Base-by-base conservation (phyloP, 768 basidiomycete genomes). In the Trametes meyenii region DNA sequence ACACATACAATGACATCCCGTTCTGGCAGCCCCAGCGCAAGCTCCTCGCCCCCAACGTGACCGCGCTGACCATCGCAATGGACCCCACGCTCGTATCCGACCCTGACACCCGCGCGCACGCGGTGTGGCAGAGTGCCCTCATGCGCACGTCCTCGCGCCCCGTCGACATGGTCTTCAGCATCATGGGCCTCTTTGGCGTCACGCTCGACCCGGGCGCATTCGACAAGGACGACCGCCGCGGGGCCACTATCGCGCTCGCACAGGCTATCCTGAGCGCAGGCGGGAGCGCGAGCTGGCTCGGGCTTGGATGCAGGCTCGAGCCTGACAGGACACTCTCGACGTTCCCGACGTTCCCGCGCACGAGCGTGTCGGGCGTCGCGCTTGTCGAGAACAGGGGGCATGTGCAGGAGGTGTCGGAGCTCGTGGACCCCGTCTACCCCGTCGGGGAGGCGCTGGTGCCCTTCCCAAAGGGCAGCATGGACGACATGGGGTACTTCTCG, bases 181-280 rank as follows among this genome's bases (percentile, higher is more conserved):
- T 62, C 43, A 63, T 63, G 62, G 62, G 62, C n/a, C 62, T 63
- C n/a, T 50, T 50, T 24, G 52, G 49, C 6, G 62, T 64, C 11
- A n/a, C 14, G 14, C 62, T 64, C 24, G 48, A 55, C 33, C 35
- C 52, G 8, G 19, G 13, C 12, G 24, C 16, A 1, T 64, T 55
- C 36, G 19, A 44, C 33, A n/a, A 44, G 33, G 17, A 60, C 33
- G 62, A 64, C 49, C 43, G 51, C 14, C 45, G 21, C 8, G 40
- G 58, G 10, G 62, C 62, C 19, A 59, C 58, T 2, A 55, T 64
- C 19, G 53, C 46, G 14, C 62, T 64, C 39, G 48, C 48, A n/a
- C 45, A 49, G 46, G 62, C 12, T 24, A 50, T 64, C 23, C 48
- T 64, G 14, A 35, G 24, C 1, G 21, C 17, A 0, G 58, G 62